Conservation (phyloP, 352 stramenopile species). For the Globisporangium cederbergense region DNA sequence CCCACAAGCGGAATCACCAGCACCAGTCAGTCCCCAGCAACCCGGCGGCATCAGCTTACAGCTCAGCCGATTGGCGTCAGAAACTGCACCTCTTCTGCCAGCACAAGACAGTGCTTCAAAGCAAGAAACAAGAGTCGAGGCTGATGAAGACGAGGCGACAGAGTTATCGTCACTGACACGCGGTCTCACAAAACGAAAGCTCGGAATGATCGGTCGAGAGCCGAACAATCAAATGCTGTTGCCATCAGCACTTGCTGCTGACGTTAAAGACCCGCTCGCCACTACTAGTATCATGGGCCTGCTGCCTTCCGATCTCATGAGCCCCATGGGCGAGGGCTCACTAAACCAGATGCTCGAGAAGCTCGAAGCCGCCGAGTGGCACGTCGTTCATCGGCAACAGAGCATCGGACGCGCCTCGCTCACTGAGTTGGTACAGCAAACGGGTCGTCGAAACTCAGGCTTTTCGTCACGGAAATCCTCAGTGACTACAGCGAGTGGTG, state of each 20-base stretch:
- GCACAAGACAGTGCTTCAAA: neutral
- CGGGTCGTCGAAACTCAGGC: conserved; percentile 1
- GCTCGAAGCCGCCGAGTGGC: conserved; percentile 47
- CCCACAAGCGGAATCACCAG: neutral
- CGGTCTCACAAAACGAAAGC: neutral
- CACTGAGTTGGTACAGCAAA: conserved; percentile 17
- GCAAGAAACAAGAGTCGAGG: neutral
- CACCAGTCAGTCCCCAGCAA: neutral
- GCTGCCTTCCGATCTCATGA: neutral
- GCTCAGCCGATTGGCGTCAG: neutral
- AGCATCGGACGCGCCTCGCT: conserved; percentile 28
- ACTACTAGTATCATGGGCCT: neutral
- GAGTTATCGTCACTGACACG: no score
- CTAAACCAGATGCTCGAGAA: conserved; percentile 31
- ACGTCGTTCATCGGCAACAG: conserved; percentile 32
- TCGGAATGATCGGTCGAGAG: conserved; percentile 7
- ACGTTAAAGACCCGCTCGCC: neutral
- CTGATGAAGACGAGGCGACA: neutral
- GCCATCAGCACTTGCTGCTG: neutral
- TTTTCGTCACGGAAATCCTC: conserved; percentile 10
- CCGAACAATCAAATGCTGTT: neutral
- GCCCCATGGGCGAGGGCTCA: conserved; percentile 13
- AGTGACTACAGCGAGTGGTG: neutral
- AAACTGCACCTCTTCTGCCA: neutral
- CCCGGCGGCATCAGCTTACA: neutral